Base-by-base conservation (phyloP, 352 stramenopile species). In the Pythium oligandrum region DNA sequence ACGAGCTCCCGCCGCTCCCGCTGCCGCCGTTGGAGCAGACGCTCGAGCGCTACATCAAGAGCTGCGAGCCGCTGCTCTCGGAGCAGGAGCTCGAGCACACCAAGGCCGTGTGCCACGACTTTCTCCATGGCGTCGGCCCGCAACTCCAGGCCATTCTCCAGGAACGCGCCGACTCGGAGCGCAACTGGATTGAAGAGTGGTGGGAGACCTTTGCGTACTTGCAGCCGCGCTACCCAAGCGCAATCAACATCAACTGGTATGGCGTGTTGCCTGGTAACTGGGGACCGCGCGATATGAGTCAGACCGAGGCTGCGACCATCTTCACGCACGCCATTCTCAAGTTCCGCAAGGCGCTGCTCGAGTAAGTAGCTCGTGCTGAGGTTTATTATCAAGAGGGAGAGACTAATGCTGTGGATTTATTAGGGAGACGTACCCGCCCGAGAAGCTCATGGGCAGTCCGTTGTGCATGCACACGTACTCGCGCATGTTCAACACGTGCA, bases 211-310 rank as follows among this genome's bases (percentile, higher is more conserved):
- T 97, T 37, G 96, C 87, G 55, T 99, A 99, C 77, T 59, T 99
- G 53, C 88, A 98, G 65, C 86, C 83, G 58, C 79, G 84, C 17
- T 97, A 98, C 67, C 93, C 95, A 47, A 95, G 96, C 39, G 91
- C 96, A 17, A 93, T 98, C 64, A 99, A 99, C 67, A 94, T 99
- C 56, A 98, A 95, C 55, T 99, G 97, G 84, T 98, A 98, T 73
- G 97, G 97, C 67, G 91, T 98, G 39, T 84, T 99, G 45, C 79
- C 83, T 0, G 95, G 98, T 53, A 95, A 93, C 55, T 95, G 85
- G 85, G 85, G 85, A 1, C 82, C 95, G 5, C 73, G 90, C 36
- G 82, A 98, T 34, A 86, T 99, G 65, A 96, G 88, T 58, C 88
- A 95, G 35, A 85, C 88, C 52, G 91, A 97, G 57, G 82, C 85